Base-by-base conservation (phyloP, 1,139 yeast species). In the Suhomyces taliae region DNA sequence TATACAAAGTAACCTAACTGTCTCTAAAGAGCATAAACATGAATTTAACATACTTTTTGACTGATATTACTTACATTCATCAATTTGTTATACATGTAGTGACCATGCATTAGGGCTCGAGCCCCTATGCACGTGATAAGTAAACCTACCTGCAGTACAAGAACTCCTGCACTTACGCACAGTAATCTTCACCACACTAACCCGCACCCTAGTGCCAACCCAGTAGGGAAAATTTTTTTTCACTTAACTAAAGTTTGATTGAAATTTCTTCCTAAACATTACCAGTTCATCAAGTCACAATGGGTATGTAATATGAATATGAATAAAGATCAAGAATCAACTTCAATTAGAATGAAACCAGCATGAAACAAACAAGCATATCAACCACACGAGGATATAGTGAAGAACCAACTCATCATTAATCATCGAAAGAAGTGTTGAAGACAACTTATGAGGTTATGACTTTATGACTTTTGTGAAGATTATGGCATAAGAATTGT, bases 261-360 rank as follows among this genome's bases (percentile, higher is more conserved):
- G 51, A 52, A 48, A 43, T 48, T 51, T 53, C 52, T 51, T 49
- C 41, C 49, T 43, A 44, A 46, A 46, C 54, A 53, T 54, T 54
- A 60, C 52, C 54, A 47, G 51, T 51, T 47, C 50, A 58, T 58
- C 56, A 55, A 62, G 67, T 57, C 69, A 65, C 57, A 65, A 67
- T 67, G 72, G 72, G 69, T 65, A 65, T 62, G 69, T 65, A 50
- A 34, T 27, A 26, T 31, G 39, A 31, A 39, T 15, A 41, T 19
- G n/a, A 36, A 41, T 36, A 37, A 40, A 26, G 27, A 9, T 9
- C n/a, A 29, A 9, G 32, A 29, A 11, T 29, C 32, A 29, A 29
- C 32, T 9, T 11, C 32, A 29, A 29, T 29, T 3, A 9, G 11
- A 29, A 29, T 9, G 7, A 29, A 29, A 29, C 32, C 32, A 11